Conservation (phyloP, 495 filamentous ascomycete species). For the Aspergillus diversus region DNA sequence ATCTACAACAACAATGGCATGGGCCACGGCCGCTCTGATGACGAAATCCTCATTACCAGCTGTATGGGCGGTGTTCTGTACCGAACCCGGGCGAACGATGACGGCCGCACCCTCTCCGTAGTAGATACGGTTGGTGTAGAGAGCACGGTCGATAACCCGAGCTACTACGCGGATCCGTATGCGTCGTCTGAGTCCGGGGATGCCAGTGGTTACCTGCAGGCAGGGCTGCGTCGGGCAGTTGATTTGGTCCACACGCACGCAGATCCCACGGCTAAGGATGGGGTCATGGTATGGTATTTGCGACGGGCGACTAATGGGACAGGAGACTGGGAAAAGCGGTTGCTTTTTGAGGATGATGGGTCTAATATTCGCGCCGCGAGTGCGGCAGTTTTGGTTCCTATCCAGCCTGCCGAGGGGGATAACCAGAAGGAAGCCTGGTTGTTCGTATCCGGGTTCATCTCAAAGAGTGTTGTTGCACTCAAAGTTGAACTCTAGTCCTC, state of each 20-base stretch:
- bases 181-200: constrained; percentile 32
- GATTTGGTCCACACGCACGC: constrained; percentile 35
- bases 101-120: constrained; percentile 43
- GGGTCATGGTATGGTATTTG: constrained; percentile 53
- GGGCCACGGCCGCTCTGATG: constrained; percentile 49
- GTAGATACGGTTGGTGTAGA: constrained; percentile 45
- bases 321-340: constrained; percentile 41
- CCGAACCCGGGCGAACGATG: constrained; percentile 26
- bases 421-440: constrained; percentile 56
- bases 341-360: constrained; percentile 65
- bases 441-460: constrained; percentile 60
- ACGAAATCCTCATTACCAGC: constrained; percentile 54
- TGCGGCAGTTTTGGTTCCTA: constrained; percentile 56
- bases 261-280: constrained; percentile 45
- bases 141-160: constrained; percentile 59
- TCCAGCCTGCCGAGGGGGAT: constrained; percentile 43
- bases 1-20: constrained; percentile 62
- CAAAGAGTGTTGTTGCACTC: constrained; percentile 55
- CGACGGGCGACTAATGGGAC: constrained; percentile 21
- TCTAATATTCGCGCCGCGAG: constrained; percentile 52
- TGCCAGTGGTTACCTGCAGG: constrained; percentile 59
- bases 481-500: constrained; percentile 53
- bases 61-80: constrained; percentile 41
- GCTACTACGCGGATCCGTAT: constrained; percentile 55
- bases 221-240: constrained; percentile 48